Conservation (phyloP, 805 yeast genomes). For the Crinitomyces ghanaensis region DNA sequence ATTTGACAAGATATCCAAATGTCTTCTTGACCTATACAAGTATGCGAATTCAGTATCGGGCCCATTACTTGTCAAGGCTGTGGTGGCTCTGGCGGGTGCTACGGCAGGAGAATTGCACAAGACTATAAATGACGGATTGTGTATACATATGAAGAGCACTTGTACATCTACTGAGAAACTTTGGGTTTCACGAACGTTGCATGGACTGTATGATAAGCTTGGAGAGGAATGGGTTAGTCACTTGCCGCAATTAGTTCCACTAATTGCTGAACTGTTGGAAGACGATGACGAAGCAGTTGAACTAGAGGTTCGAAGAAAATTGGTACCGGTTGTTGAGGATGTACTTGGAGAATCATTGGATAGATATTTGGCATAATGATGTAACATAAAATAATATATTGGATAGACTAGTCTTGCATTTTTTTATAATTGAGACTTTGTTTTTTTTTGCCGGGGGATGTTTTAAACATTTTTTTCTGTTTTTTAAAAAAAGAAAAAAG, state of each 20-base stretch:
- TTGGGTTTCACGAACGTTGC: slow-evolving; percentile 74
- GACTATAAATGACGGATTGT: slow-evolving; percentile 49
- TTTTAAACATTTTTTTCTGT: too few relatives aligned
- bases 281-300: slow-evolving; percentile 94
- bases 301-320: slow-evolving; percentile 76
- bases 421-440: too few relatives aligned
- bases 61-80: slow-evolving; percentile 66
- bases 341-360: slow-evolving; percentile 94
- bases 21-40: slow-evolving; percentile 54
- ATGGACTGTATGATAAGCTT: slow-evolving; percentile 73
- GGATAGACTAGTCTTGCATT: too few relatives aligned
- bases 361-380: slow-evolving; percentile 25
- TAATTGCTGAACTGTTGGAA: slow-evolving; percentile 88
- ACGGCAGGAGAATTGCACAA: slow-evolving; percentile 53
- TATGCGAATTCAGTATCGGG: slow-evolving; percentile 67
- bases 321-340: slow-evolving; percentile 82
- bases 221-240: slow-evolving; percentile 91
- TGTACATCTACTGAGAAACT: slow-evolving; percentile 42
- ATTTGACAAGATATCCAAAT: slow-evolving; percentile 56
- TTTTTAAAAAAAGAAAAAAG: too few relatives aligned
- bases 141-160: slow-evolving; percentile 56
- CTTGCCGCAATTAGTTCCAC: slow-evolving; percentile 90
- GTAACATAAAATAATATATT: too few relatives aligned
- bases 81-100: slow-evolving; percentile 61
- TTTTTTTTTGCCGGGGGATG: too few relatives aligned